Percentiles rank a stretch among this genome's conserved stretches.
Conservation (phyloP, 192 early-diverging fungal genomes). For the Jimgerdemannia lactiflua region DNA sequence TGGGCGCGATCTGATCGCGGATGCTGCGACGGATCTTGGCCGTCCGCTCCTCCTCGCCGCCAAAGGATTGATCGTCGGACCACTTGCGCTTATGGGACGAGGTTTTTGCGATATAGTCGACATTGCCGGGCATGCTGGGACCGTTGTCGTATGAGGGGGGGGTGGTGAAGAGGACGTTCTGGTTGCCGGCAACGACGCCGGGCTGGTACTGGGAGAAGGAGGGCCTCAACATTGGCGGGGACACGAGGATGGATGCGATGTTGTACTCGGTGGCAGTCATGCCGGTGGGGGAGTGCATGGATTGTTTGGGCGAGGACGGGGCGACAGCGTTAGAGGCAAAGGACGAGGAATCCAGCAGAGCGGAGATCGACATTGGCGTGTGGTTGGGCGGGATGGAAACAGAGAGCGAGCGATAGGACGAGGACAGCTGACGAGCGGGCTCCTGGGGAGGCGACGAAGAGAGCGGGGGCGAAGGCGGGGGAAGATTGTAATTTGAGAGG, state of each 20-base stretch:
- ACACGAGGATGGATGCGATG: slow-evolving; percentile 33
- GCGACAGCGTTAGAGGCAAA: background rate
- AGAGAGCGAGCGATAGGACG: slow-evolving; percentile 10
- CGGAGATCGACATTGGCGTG: slow-evolving; percentile 1
- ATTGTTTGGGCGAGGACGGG: background rate
- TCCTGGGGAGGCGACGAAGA: background rate
- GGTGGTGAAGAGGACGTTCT: background rate
- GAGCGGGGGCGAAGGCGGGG: background rate
- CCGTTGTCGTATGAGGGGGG: slow-evolving; percentile 1
- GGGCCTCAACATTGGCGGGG: slow-evolving; percentile 29
- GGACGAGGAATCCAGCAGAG: slow-evolving; percentile 1
- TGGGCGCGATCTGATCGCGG: slow-evolving; percentile 30
- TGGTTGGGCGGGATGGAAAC: background rate
- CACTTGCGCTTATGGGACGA: slow-evolving; percentile 32
- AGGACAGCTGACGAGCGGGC: background rate
- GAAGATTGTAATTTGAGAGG: background rate
- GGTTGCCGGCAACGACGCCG: slow-evolving; percentile 14
- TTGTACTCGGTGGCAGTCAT: slow-evolving; percentile 2
- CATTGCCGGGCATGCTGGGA: slow-evolving; percentile 6
- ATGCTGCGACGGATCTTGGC: slow-evolving; percentile 46
- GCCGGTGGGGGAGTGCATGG: background rate
- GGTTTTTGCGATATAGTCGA: slow-evolving; percentile 1
- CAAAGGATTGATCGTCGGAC: slow-evolving; percentile 25
- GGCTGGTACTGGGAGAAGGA: slow-evolving; percentile 33
- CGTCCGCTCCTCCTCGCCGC: slow-evolving; percentile 33